Evolutionary conservation across 2,329 filamentous ascomycete species (phyloP).

Genomic region (Fusarium torreyae): DNA sequence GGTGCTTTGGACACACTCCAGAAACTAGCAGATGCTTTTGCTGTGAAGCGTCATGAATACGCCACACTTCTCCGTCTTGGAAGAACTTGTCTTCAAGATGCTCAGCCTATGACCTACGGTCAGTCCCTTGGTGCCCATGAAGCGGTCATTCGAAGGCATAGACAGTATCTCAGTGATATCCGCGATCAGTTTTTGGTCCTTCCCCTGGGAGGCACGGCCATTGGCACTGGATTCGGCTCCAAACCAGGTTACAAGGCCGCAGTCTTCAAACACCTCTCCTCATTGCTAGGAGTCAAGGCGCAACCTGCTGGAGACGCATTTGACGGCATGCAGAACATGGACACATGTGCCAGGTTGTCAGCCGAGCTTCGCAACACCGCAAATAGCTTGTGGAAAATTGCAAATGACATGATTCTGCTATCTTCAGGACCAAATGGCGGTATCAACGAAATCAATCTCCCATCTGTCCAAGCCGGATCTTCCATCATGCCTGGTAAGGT

Average conservation of each 20-base stretch:
- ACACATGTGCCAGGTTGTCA: conserved; percentile 8
- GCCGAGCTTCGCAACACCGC: conserved; percentile 15
- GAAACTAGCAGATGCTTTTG: not conserved
- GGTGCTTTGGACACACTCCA: not conserved
- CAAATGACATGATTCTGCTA: conserved; percentile 14
- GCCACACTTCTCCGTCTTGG: conserved; percentile 3
- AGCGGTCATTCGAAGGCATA: conserved; percentile 2
- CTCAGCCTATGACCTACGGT: conserved; percentile 11
- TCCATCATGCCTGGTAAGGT: conserved; percentile 19
- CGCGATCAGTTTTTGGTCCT: not conserved
- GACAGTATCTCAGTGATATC: conserved; percentile 3
- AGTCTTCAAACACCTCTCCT: conserved; percentile 1
- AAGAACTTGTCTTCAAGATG: conserved; percentile 16
- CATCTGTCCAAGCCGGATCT: conserved; percentile 4
- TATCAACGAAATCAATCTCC: conserved; percentile 11
- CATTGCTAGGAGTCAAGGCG: not conserved
- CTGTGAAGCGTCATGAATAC: conserved; percentile 4
- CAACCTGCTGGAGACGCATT: not conserved
- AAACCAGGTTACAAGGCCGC: conserved; percentile 1
- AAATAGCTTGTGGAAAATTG: conserved; percentile 19
- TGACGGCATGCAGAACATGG: conserved; percentile 22
- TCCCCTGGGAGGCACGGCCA: conserved; percentile 12
- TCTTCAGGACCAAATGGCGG: conserved; percentile 7
- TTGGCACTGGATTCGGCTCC: conserved; percentile 14
- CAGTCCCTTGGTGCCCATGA: conserved; percentile 16